A percentile compares a stretch with the other conserved stretches of the same genome.
These are phyloP conservation scores for Eugenia klotzschiana DNA, from an alignment of 441 rosid genomes.

Conservation along the genomic window DNA sequence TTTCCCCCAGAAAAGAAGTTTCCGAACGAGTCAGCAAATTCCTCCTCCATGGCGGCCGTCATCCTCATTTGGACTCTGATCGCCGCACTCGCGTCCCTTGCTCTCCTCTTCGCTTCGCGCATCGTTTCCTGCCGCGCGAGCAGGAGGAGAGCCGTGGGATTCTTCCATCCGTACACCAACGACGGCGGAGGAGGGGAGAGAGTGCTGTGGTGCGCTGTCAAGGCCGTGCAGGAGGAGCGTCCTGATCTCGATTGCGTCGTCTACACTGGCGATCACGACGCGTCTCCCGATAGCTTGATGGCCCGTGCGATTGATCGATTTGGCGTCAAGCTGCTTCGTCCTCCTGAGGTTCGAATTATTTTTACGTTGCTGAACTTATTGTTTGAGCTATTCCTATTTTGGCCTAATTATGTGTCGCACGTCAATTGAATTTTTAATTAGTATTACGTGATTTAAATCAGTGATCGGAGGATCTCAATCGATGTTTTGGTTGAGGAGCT, in stretches of 20 bases:
- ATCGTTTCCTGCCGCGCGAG: constrained; percentile 24
- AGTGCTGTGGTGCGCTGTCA: constrained; percentile 93
- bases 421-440: neutral
- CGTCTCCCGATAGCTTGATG: constrained; percentile 43
- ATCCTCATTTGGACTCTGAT: neutral
- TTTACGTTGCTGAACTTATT: neutral
- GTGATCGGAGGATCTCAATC: neutral
- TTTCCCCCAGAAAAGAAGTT: neutral
- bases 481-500: neutral
- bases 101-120: constrained; percentile 6
- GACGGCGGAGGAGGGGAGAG: constrained; percentile 98
- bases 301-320: constrained; percentile 72
- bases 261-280: constrained; percentile 74
- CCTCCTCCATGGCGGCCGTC: constrained; percentile 22
- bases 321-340: constrained; percentile 52
- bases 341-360: constrained; percentile 40
- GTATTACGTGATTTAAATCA: neutral
- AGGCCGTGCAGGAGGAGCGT: constrained; percentile 67
- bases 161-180: constrained; percentile 90
- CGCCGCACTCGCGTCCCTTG: constrained; percentile 18
- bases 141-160: constrained; percentile 45
- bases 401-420: neutral
- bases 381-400: neutral
- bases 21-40: neutral
- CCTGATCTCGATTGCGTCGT: constrained; percentile 55